Conservation (phyloP, 2,329 filamentous ascomycete genomes). For the Aureobasidium sp. region DNA sequence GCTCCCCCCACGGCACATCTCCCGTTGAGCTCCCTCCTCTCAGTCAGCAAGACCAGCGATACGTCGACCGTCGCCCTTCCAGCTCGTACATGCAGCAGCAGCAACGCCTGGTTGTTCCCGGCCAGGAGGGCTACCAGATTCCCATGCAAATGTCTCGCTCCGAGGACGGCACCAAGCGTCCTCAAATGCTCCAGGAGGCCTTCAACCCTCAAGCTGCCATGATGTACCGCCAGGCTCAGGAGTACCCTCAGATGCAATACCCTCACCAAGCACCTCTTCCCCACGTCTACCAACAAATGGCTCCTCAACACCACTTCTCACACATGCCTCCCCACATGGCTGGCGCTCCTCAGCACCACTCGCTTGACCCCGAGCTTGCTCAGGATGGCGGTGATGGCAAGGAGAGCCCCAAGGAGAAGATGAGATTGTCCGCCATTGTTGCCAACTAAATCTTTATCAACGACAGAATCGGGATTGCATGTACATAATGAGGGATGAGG, state of each 20-base stretch:
- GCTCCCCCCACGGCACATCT: constrained; percentile 39
- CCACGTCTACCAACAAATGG: constrained; percentile 20
- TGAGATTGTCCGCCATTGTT: constrained; percentile 30
- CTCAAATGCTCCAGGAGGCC: constrained; percentile 28
- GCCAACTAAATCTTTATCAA: constrained; percentile 1
- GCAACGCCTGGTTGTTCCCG: constrained; percentile 26
- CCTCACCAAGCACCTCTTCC: constrained; percentile 17
- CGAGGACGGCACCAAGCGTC: constrained; percentile 21
- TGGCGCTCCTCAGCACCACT: constrained; percentile 15
- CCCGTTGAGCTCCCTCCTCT: constrained; percentile 38
- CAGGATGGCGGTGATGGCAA: constrained; percentile 21
- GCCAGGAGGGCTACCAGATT: constrained; percentile 24
- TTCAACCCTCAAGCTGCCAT: constrained; percentile 23
- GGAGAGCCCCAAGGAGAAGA: constrained; percentile 31
- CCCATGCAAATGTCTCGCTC: constrained; percentile 24
- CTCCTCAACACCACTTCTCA: constrained; percentile 21
- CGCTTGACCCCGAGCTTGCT: constrained; percentile 23
- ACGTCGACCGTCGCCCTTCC: constrained; percentile 23
- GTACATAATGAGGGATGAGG: constrained; percentile 13
- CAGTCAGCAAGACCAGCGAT: constrained; percentile 18
- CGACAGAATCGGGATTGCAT: constrained; percentile 12
- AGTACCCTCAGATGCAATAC: constrained; percentile 17
- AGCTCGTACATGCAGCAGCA: constrained; percentile 16
- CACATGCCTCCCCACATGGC: constrained; percentile 16
- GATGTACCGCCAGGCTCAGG: constrained; percentile 19